Evolutionary conservation across 305 asterid genomes (phyloP), one percentile per base, ranked within the genome.

Genomic region (Fraxinus sp.): DNA sequence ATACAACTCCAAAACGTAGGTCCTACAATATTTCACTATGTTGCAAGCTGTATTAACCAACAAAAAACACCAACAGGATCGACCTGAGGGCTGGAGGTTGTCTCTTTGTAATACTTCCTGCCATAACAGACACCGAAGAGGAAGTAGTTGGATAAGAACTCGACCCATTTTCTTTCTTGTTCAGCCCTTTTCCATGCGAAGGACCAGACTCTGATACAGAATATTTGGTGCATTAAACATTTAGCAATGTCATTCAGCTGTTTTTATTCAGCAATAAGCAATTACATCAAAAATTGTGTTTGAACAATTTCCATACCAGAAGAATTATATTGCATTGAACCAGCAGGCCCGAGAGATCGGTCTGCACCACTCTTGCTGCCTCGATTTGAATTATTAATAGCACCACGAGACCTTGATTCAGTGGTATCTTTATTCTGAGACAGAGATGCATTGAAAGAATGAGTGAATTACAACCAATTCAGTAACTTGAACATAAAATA

Each of bases 81-180:
- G 72, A 94, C 99, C 94, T 91, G 86, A 79, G 57, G 70, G 85
- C 84, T 32, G 88, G 72, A 81, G 89, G 88, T 70, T 87, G 87
- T 83, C 90, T 86, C 92, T 85, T 87, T 85, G 84, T 86, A 83
- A 75, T 87, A 88, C 82, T 86, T 74, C 88, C 97, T 1, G 93
- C 83, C 32, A 66, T 36, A 84, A 85, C 92, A 71, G 90, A 77
- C 44, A 86, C 88, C 35, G 93, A 83, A 77, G 93, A 79, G 70
- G 88, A 79, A 36, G 90, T 83, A 62, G 86, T 92, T 46, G 90
- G 46, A 80, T 87, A 78, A 44, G 87, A 68, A 87, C 86, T 79
- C n/a, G 90, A 85, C 74, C 93, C 97, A 89, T 87, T 91, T 80
- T 93, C 97, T 90, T 90, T 94, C 90, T 88, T 91, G 86, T 88